These are phyloP conservation scores for Coemansia sp. DNA, from an alignment of 192 early-diverging fungal genomes.

Conservation along the genomic window DNA sequence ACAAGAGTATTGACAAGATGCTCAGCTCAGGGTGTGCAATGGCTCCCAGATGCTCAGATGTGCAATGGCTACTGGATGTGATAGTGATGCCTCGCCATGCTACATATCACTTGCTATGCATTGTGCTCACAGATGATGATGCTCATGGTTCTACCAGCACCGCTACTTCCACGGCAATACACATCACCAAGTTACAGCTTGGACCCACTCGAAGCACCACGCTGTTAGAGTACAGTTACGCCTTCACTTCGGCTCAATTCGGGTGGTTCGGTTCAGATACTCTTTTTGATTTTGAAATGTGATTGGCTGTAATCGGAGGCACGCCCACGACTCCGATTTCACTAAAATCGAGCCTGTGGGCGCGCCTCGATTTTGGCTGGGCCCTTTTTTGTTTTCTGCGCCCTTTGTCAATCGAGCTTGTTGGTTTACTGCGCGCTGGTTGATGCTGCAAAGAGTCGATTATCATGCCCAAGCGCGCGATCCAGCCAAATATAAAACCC, in stretches of 20 bases:
- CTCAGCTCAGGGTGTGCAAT: too few relatives aligned
- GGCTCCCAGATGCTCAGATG: too few relatives aligned
- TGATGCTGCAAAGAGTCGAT: background rate
- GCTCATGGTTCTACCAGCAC: too few relatives aligned
- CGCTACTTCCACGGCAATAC: too few relatives aligned
- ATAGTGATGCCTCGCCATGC: too few relatives aligned
- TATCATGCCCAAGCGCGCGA: background rate
- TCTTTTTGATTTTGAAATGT: background rate
- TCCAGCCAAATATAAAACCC: slow-evolving; percentile 16
- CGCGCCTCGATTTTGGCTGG: slow-evolving; percentile 2
- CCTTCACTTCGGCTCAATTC: background rate
- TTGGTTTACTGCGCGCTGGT: too few relatives aligned
- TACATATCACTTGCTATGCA: too few relatives aligned
- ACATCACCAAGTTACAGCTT: too few relatives aligned
- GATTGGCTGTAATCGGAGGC: slow-evolving; percentile 10
- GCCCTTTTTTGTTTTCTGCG: background rate
- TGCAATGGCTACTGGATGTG: too few relatives aligned
- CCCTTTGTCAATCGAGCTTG: background rate
- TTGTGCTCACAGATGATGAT: too few relatives aligned
- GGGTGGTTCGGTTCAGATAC: too few relatives aligned
- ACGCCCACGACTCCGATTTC: background rate
- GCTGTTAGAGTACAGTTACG: too few relatives aligned
- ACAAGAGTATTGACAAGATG: background rate
- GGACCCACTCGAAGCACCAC: background rate
- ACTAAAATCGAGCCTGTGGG: slow-evolving; percentile 1